Evolutionary conservation across 768 basidiomycete species (phyloP).

Genomic region (Tulasnella sp.): DNA sequence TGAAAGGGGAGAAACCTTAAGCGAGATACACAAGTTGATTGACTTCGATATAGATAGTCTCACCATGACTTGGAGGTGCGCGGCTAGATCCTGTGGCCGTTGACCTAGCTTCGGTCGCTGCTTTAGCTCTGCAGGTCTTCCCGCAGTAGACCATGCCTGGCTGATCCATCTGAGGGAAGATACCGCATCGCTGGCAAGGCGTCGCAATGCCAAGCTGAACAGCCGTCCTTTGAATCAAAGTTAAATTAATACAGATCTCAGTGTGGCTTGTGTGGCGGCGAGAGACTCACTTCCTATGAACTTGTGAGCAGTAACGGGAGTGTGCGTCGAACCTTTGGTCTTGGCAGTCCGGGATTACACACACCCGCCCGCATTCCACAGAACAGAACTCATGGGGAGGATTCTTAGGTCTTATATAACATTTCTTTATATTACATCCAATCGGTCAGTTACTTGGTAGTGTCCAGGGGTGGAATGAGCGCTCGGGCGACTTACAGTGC

Average conservation of each 20-base stretch:
- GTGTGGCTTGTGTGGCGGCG: too few relatives aligned
- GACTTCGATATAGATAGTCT: neutral
- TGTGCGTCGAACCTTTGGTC: neutral
- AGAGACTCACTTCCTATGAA: neutral
- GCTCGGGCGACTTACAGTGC: too few relatives aligned
- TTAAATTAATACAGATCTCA: neutral
- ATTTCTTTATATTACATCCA: neutral
- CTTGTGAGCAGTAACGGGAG: conserved; percentile 1
- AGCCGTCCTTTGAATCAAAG: neutral
- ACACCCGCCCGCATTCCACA: neutral
- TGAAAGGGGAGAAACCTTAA: too few relatives aligned
- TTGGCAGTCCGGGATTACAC: conserved; percentile 1
- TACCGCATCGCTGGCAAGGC: neutral
- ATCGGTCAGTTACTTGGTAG: too few relatives aligned
- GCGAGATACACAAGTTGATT: neutral
- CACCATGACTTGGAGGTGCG: neutral
- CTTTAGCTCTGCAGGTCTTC: neutral
- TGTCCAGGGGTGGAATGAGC: too few relatives aligned
- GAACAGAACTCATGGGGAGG: neutral
- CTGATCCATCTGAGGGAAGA: conserved; percentile 5
- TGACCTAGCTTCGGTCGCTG: neutral
- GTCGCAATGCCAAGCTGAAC: conserved; percentile 2
- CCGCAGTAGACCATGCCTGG: conserved; percentile 2
- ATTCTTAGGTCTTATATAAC: neutral
- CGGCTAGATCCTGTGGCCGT: neutral